Evolutionary conservation across 805 yeast genomes (phyloP).

Genomic region (Candida qinlingensis): DNA sequence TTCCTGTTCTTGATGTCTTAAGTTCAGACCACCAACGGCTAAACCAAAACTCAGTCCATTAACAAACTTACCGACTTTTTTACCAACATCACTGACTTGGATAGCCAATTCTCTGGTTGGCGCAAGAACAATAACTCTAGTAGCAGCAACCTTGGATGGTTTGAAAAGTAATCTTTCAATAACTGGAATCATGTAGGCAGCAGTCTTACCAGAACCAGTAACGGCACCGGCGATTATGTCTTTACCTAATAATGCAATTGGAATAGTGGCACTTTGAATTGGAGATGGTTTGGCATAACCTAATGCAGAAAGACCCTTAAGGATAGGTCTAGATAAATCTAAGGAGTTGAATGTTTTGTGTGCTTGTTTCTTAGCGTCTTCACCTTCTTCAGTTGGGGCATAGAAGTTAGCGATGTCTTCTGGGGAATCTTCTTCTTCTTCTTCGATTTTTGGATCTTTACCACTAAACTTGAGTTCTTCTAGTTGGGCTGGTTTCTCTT

Average conservation of each 20-base stretch:
- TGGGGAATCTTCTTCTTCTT: constrained; percentile 56
- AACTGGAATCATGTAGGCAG: constrained; percentile 95
- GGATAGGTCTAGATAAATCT: constrained; percentile 82
- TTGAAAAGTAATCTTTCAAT: constrained; percentile 87
- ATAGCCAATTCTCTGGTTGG: constrained; percentile 98
- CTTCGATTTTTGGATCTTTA: constrained; percentile 28
- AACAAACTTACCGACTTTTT: constrained; percentile 73
- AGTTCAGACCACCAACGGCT: constrained; percentile 96
- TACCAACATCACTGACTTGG: constrained; percentile 92
- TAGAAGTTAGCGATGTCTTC: constrained; percentile 81
- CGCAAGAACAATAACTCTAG: constrained; percentile 84
- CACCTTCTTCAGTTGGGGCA: constrained; percentile 52
- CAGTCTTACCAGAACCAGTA: constrained; percentile 99
- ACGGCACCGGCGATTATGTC: constrained; percentile 99
- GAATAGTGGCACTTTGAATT: constrained; percentile 89
- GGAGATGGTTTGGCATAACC: constrained; percentile 91
- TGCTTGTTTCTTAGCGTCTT: constrained; percentile 43
- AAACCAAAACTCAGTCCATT: constrained; percentile 78
- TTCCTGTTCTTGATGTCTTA: constrained; percentile 94
- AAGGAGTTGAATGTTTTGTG: constrained; percentile 71
- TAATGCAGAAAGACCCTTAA: constrained; percentile 73
- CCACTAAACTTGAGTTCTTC: constrained; percentile 22
- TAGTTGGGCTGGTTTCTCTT: constrained; percentile 29
- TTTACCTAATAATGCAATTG: constrained; percentile 88
- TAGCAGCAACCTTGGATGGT: constrained; percentile 79